Evolutionary conservation across 148 eudicot genomes (phyloP).

Genomic region (Spergularia marina): DNA sequence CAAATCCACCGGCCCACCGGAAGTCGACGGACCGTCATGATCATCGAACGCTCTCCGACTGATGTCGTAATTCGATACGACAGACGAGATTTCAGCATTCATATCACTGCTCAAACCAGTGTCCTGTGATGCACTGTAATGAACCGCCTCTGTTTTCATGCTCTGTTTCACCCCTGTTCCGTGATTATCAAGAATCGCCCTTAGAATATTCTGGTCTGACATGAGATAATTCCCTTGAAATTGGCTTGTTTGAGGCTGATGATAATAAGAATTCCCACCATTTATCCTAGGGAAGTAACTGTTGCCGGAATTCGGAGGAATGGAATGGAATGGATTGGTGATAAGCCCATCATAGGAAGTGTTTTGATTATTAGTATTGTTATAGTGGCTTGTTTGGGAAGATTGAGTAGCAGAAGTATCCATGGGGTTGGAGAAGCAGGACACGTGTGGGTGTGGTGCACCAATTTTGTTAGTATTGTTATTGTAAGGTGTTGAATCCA

Average conservation of each 20-base stretch:
- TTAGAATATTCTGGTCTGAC: conserved; percentile 49
- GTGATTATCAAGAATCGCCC: conserved; percentile 41
- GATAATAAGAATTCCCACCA: not conserved
- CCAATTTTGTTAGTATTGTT: not conserved
- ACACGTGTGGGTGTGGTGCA: conserved; percentile 51
- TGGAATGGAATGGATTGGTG: conserved; percentile 13
- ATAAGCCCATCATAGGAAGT: conserved; percentile 10
- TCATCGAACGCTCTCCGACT: conserved; percentile 42
- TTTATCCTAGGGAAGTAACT: conserved; percentile 6
- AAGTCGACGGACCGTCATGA: conserved; percentile 45
- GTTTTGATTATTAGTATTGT: conserved; percentile 17
- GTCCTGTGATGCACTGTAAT: conserved; percentile 48
- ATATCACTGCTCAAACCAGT: conserved; percentile 49
- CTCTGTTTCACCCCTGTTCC: conserved; percentile 40
- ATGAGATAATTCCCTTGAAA: conserved; percentile 30
- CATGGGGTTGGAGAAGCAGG: conserved; percentile 89
- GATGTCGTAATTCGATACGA: conserved; percentile 43
- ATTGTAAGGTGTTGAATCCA: conserved; percentile 43
- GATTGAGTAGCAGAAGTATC: conserved; percentile 3
- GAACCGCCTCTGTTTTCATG: conserved; percentile 39
- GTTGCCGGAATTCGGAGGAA: not conserved
- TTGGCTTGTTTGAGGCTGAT: conserved; percentile 22
- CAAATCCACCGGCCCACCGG: conserved; percentile 46
- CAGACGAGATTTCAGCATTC: conserved; percentile 57
- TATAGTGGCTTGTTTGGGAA: conserved; percentile 28